phyloP scores from a whole-genome alignment of 352 stramenopile genomes.

The Phytophthora brassicae region DNA sequence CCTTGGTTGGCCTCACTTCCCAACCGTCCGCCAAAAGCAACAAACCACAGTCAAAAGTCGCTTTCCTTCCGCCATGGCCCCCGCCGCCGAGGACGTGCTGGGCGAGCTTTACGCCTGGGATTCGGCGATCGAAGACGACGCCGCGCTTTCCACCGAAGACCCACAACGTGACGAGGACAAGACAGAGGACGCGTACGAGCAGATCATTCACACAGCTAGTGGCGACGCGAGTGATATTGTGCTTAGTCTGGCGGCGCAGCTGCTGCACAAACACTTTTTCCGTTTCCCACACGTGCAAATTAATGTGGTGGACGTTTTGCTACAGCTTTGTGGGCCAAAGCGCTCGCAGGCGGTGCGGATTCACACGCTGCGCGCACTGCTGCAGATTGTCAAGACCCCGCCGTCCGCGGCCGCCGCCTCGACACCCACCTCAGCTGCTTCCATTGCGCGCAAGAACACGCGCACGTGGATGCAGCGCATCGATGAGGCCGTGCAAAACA shows the following conservation, averaged over 20 bases:
- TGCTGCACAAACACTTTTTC: conserved; percentile 79
- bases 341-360: conserved; percentile 69
- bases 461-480: conserved; percentile 47
- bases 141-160: conserved; percentile 40
- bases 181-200: conserved; percentile 71
- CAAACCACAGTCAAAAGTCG: too few relatives aligned
- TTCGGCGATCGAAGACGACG: conserved; percentile 64
- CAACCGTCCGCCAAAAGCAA: too few relatives aligned
- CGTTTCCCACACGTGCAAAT: conserved; percentile 77
- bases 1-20: too few relatives aligned
- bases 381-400: conserved; percentile 66
- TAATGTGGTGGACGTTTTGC: conserved; percentile 69
- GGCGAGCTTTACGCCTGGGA: conserved; percentile 73
- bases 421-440: conserved; percentile 26
- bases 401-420: conserved; percentile 19
- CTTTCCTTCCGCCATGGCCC: conserved; percentile 16
- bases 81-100: conserved; percentile 43
- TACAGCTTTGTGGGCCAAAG: conserved; percentile 42
- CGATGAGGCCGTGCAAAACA: conserved; percentile 29
- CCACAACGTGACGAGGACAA: conserved; percentile 70
- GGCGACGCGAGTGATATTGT: conserved; percentile 43
- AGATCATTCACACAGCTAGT: conserved; percentile 63
- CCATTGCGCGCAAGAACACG: conserved; percentile 37
- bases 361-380: conserved; percentile 68
- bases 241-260: conserved; percentile 67